A percentile compares a stretch with the other conserved stretches of the same genome.
Conservation (phyloP, 495 filamentous ascomycete species). For the Daldinia concentrica region DNA sequence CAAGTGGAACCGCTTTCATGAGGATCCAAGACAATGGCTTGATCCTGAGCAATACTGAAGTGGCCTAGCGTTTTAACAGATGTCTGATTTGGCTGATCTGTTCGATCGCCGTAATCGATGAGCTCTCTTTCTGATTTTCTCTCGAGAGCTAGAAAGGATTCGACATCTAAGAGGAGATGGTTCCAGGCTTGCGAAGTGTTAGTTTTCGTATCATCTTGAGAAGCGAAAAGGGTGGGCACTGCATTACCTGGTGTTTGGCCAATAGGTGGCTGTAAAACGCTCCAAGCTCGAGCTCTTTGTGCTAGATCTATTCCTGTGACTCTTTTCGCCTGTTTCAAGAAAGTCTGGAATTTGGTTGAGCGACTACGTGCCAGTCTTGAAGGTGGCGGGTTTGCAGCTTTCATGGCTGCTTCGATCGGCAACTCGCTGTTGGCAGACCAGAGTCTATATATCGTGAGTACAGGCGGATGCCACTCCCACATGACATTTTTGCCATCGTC, state of each 20-base stretch:
- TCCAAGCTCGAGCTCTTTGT: conserved; percentile 83
- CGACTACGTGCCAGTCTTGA: conserved; percentile 75
- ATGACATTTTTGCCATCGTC: conserved; percentile 72
- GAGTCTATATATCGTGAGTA: conserved; percentile 87
- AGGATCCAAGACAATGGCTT: conserved; percentile 50
- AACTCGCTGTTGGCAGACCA: conserved; percentile 62
- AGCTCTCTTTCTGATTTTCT: conserved; percentile 74
- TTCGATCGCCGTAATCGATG: conserved; percentile 75
- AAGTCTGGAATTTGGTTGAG: conserved; percentile 71
- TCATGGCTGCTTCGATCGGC: conserved; percentile 66
- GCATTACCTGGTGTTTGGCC: conserved; percentile 10
- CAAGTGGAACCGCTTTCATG: conserved; percentile 45
- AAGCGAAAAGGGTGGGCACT: conserved; percentile 36
- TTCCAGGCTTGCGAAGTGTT: conserved; percentile 58
- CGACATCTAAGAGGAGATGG: conserved; percentile 76
- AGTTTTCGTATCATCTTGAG: conserved; percentile 41
- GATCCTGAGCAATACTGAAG: conserved; percentile 49
- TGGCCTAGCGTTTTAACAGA: conserved; percentile 38
- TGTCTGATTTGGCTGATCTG: conserved; percentile 78
- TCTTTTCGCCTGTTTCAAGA: conserved; percentile 76
- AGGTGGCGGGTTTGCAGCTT: conserved; percentile 62
- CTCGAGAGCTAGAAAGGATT: conserved; percentile 72
- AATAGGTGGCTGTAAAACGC: conserved; percentile 58
- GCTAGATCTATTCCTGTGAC: conserved; percentile 68
- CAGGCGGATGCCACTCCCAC: conserved; percentile 85